These are phyloP conservation scores for Phylloporus scabripes DNA, from an alignment of 768 basidiomycete species.

Conservation along the genomic window DNA sequence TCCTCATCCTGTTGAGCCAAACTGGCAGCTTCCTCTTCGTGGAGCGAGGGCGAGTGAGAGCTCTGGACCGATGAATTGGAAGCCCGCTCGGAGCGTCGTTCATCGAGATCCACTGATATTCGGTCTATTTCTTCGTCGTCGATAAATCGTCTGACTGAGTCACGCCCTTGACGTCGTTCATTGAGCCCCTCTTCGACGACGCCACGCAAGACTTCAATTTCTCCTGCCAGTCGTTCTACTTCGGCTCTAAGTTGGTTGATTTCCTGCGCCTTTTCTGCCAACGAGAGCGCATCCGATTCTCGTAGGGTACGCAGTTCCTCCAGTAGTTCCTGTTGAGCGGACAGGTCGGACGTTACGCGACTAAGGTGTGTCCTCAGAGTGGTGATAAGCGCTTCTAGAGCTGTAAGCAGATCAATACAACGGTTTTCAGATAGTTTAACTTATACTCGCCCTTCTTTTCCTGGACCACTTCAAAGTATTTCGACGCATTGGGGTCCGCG, in stretches of 20 bases:
- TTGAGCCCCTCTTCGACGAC: constrained; percentile 85
- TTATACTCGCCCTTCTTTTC: constrained; percentile 79
- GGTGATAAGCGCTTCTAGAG: constrained; percentile 72
- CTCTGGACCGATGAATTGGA: constrained; percentile 25
- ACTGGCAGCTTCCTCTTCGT: neutral
- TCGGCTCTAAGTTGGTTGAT: constrained; percentile 65
- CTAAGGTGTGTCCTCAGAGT: constrained; percentile 71
- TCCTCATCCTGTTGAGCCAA: constrained; percentile 3
- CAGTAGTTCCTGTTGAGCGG: constrained; percentile 68
- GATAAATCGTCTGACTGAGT: constrained; percentile 41
- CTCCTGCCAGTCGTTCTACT: constrained; percentile 75
- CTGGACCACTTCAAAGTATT: constrained; percentile 75
- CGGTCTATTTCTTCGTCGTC: constrained; percentile 54
- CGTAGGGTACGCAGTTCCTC: constrained; percentile 57
- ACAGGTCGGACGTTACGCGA: constrained; percentile 72
- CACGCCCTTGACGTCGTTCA: constrained; percentile 57
- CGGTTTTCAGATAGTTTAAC: neutral
- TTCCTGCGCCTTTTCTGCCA: constrained; percentile 59
- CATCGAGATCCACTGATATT: constrained; percentile 62
- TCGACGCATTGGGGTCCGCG: constrained; percentile 35
- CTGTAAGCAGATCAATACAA: constrained; percentile 36
- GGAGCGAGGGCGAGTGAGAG: constrained; percentile 6
- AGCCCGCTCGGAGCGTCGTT: constrained; percentile 52
- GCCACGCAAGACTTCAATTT: constrained; percentile 81
- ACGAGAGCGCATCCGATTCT: constrained; percentile 52